Base-by-base conservation (phyloP, 1,139 yeast species). In the Hanseniaspora uvarum region DNA sequence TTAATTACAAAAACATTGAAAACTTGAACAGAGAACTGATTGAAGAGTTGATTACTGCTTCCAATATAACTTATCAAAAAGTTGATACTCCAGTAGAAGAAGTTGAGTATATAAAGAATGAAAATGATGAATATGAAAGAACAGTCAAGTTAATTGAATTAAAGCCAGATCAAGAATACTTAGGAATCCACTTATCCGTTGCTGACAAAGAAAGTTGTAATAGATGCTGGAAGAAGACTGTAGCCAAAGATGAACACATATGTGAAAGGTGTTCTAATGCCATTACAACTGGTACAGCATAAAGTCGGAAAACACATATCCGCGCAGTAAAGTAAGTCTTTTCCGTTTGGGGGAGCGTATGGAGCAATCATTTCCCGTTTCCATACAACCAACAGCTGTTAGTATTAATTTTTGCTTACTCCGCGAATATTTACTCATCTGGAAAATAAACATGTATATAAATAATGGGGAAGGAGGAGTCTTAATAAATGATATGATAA, bases 221-320 rank as follows among this genome's bases (percentile, higher is more conserved):
- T 1, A 76, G 98, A 63, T 92, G 98, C 67, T 92, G 98, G 98
- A 86, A 86, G 63, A 81, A 70, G 63, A 77, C 78, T 16, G 73
- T 94, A 0, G 66, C 65, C 0, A 62, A 59, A 18, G 33, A 43
- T 5, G 16, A 44, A 16, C 64, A 65, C 2, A 71, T 89, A 33
- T 92, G 98, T 65, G 56, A 57, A 0, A 77, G 94, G 60, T 89
- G 97, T 69, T 78, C 76, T 10, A 67, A 67, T 1, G 81, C 71
- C 10, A 55, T 67, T n/a, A n/a, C 8, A 23, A 30, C 43, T 45
- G 53, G 11, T 4, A 24, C 24, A 11, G 1, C 1, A 37, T 16
- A 18, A 7, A 10, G n/a, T 14, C 51, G 49, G 49, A 24, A 31
- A 23, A 16, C 33, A 21, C 16, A n/a, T 11, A n/a, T 46, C 49